Evolutionary conservation across 2,329 filamentous ascomycete genomes (phyloP).

Genomic region (Lasiodiplodia theobromae): DNA sequence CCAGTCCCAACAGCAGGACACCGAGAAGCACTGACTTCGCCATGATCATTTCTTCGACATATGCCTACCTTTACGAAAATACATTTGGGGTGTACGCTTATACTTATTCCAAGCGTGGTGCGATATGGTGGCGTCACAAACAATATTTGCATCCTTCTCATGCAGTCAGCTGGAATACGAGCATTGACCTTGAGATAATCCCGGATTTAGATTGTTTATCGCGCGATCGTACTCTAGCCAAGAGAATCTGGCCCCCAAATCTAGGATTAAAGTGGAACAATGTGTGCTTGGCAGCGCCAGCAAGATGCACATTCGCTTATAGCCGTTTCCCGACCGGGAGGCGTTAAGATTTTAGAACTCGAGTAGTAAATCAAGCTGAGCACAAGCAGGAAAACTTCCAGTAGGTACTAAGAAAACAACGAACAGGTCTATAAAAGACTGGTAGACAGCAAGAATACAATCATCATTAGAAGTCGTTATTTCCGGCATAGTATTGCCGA

Average conservation of each 20-base stretch:
- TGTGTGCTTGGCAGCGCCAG: neutral
- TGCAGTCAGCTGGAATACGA: slow-evolving; percentile 1
- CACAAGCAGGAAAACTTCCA: no score
- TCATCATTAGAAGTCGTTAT: no score
- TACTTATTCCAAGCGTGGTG: neutral
- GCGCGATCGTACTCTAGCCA: neutral
- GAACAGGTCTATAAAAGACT: no score
- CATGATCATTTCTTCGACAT: neutral
- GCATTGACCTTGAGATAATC: neutral
- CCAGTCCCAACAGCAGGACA: neutral
- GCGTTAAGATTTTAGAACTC: no score
- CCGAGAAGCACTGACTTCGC: neutral
- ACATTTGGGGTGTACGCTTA: neutral
- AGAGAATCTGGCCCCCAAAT: neutral
- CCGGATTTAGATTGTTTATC: neutral
- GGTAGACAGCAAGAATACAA: no score
- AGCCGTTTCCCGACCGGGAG: neutral
- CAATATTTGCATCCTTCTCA: neutral
- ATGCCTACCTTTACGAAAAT: neutral
- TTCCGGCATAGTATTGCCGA: no score
- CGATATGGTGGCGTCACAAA: neutral
- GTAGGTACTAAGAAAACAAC: no score
- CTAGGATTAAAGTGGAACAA: neutral
- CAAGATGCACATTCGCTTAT: neutral
- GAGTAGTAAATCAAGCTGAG: no score